Conservation (phyloP, 352 stramenopile species). For the Phytophthora sojae region DNA sequence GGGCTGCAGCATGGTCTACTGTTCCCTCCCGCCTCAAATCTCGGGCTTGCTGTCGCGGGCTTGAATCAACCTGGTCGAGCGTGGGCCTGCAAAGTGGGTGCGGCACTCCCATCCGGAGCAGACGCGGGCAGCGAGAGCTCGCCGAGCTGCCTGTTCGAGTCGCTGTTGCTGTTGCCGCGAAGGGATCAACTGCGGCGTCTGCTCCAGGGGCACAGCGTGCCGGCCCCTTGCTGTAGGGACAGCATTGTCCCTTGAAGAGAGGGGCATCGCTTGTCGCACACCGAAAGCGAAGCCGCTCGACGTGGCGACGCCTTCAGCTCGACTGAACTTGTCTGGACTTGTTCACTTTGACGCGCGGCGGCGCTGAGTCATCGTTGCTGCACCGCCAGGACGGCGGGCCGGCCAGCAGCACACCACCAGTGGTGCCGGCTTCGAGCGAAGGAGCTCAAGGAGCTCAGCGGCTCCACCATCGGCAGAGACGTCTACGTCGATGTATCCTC, state of each 20-base stretch:
- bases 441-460: neutral
- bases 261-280: neutral
- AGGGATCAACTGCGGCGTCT: conserved; percentile 22
- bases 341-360: conserved; percentile 11
- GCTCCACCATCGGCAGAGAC: neutral
- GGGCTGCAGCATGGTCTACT: neutral
- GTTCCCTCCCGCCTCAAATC: neutral
- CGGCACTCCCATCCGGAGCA: conserved; percentile 6
- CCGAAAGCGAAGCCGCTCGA: conserved; percentile 7
- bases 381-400: conserved; percentile 10
- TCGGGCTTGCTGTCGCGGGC: neutral
- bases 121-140: conserved; percentile 1
- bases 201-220: conserved; percentile 4
- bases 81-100: conserved; percentile 8
- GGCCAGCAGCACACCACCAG: neutral
- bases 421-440: neutral
- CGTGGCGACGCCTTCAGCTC: conserved; percentile 28
- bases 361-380: conserved; percentile 19
- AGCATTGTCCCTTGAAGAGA: conserved; percentile 7
- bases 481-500: conserved; percentile 1
- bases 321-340: conserved; percentile 40
- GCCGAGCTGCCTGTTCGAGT: neutral
- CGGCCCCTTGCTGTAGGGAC: neutral
- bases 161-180: conserved; percentile 1
- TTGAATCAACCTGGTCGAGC: neutral